A percentile compares a stretch with the other conserved stretches of the same genome.
Conservation (phyloP, 2,329 filamentous ascomycete species). For the Phyllosticta paracitricarpa region DNA sequence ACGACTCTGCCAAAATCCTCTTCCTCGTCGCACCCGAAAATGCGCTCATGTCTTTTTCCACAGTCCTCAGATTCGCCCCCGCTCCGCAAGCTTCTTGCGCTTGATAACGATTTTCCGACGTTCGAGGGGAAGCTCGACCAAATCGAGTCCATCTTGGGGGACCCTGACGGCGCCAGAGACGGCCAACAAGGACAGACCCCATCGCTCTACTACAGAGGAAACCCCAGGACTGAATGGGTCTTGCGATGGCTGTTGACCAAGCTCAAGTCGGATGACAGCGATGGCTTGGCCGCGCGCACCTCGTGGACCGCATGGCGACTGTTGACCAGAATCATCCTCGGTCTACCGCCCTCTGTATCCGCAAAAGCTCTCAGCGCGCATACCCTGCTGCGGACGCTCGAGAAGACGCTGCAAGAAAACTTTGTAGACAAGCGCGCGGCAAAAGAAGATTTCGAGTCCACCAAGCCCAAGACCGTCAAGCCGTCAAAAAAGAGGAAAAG, state of each 20-base stretch:
- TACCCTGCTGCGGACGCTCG: constrained; percentile 56
- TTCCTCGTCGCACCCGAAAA: not conserved
- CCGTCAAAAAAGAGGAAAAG: constrained; percentile 29
- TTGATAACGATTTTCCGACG: constrained; percentile 28
- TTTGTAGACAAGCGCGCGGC: constrained; percentile 10
- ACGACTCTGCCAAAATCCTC: not conserved
- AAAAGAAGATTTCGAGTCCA: not conserved
- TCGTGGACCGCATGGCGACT: constrained; percentile 45
- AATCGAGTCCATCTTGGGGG: constrained; percentile 30
- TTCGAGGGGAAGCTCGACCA: constrained; percentile 31
- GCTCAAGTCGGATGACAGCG: constrained; percentile 34
- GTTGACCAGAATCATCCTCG: constrained; percentile 48
- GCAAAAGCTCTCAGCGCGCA: constrained; percentile 63
- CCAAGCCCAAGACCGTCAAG: constrained; percentile 14
- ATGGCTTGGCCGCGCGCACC: constrained; percentile 32
- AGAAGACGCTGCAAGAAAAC: constrained; percentile 53
- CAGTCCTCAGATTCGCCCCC: constrained; percentile 15
- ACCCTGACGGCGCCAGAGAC: constrained; percentile 16
- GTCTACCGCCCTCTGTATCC: constrained; percentile 59
- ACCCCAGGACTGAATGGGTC: constrained; percentile 52
- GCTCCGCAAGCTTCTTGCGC: constrained; percentile 28
- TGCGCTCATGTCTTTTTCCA: not conserved
- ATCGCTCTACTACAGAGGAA: constrained; percentile 15
- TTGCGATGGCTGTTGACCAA: constrained; percentile 57
- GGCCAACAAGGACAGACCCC: not conserved